phyloP scores from a whole-genome alignment of 768 basidiomycete genomes.

The Leccinum boreale region DNA sequence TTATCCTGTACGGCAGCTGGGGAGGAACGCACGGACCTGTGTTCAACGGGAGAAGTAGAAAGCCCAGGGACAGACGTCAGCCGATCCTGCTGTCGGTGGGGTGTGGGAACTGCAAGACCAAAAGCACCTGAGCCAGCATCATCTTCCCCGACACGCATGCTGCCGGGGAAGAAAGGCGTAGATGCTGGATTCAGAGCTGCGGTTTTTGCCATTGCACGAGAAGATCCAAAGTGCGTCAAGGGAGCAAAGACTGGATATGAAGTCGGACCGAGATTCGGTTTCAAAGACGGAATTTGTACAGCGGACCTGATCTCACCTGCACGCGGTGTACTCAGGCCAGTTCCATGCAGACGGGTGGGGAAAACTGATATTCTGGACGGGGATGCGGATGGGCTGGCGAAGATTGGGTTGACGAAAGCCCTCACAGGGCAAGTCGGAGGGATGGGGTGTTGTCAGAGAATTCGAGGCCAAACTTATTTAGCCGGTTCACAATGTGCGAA shows the following conservation, averaged over 20 bases:
- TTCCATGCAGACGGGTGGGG: conserved; percentile 26
- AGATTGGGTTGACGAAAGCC: conserved; percentile 3
- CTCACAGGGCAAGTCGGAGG: neutral
- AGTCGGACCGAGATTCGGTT: conserved; percentile 3
- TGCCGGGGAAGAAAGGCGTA: conserved; percentile 79
- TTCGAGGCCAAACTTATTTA: conserved; percentile 10
- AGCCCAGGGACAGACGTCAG: conserved; percentile 51
- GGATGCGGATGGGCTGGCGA: neutral
- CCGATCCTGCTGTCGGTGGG: conserved; percentile 39
- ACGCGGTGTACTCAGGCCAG: conserved; percentile 18
- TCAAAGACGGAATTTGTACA: neutral
- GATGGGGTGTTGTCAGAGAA: conserved; percentile 19
- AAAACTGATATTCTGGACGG: neutral
- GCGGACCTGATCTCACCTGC: conserved; percentile 21
- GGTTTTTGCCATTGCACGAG: conserved; percentile 64
- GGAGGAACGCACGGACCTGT: conserved; percentile 65
- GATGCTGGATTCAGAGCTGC: conserved; percentile 78
- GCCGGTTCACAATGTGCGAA: conserved; percentile 25
- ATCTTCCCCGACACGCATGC: conserved; percentile 52
- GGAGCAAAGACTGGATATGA: conserved; percentile 23
- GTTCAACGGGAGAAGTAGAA: conserved; percentile 61
- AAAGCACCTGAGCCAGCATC: conserved; percentile 42
- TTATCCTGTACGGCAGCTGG: conserved; percentile 56
- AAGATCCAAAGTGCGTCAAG: conserved; percentile 12
- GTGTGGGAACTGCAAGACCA: conserved; percentile 44